Percentiles rank a stretch among this genome's conserved stretches.
phyloP scores from a whole-genome alignment of 352 stramenopile species.

The Pythium vanterpoolii region DNA sequence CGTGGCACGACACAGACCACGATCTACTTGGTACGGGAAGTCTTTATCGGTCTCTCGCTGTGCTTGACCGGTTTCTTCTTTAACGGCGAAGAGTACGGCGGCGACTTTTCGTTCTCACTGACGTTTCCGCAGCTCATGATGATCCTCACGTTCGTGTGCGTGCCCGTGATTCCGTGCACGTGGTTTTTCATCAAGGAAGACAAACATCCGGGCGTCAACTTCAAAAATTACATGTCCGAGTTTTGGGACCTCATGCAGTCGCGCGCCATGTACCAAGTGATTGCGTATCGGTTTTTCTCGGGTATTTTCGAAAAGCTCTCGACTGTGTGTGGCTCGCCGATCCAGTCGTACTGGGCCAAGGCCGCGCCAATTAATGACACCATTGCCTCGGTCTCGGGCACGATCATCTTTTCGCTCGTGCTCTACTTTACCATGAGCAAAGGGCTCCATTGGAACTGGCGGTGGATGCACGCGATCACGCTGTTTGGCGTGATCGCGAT shows the following conservation, averaged over 20 bases:
- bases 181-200: constrained; percentile 33
- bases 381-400: constrained; percentile 29
- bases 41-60: constrained; percentile 10
- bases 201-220: constrained; percentile 13
- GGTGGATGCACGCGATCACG: constrained; percentile 15
- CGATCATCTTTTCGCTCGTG: constrained; percentile 23
- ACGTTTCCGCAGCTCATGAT: constrained; percentile 16
- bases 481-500: constrained; percentile 5
- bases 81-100: constrained; percentile 30
- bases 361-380: constrained; percentile 41
- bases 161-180: constrained; percentile 24
- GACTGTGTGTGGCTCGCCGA: constrained; percentile 24
- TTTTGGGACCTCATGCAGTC: constrained; percentile 30
- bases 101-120: constrained; percentile 8
- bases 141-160: constrained; percentile 12
- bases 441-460: constrained; percentile 12
- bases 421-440: constrained; percentile 18
- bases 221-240: constrained; percentile 25
- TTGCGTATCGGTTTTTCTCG: constrained; percentile 13
- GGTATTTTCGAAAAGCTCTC: constrained; percentile 29
- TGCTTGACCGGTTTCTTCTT: constrained; percentile 23
- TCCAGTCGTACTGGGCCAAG: constrained; percentile 30
- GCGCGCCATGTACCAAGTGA: constrained; percentile 15
- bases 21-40: constrained; percentile 16
- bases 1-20: constrained; percentile 15